A percentile compares a stretch with the other conserved stretches of the same genome.
These are phyloP conservation scores for Stagonosporopsis rhizophila DNA, from an alignment of 2,329 filamentous ascomycete genomes.

Conservation along the genomic window DNA sequence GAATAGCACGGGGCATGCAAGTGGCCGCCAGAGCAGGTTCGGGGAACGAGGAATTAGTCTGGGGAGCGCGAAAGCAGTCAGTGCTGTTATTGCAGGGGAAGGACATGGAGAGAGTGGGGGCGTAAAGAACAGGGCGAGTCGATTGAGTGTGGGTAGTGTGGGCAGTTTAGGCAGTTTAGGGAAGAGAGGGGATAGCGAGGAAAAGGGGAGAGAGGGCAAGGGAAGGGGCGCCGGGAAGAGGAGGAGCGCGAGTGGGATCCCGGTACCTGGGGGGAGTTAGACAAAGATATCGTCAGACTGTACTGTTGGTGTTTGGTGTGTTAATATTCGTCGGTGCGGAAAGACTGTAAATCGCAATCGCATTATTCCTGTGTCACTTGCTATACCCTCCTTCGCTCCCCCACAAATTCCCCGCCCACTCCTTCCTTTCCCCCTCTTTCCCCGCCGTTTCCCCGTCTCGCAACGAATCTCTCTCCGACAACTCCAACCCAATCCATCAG, in stretches of 20 bases:
- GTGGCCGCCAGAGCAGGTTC: conserved; percentile 32
- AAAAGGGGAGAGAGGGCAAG: background rate
- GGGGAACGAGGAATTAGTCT: conserved; percentile 45
- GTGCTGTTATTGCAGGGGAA: conserved; percentile 35
- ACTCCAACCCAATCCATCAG: no score
- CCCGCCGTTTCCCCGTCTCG: no score
- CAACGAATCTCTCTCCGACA: no score
- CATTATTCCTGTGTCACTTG: no score
- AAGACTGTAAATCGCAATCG: no score
- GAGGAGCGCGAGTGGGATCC: conserved; percentile 16
- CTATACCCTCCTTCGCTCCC: no score
- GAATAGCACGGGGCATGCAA: conserved; percentile 21
- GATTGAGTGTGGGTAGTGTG: conserved; percentile 6
- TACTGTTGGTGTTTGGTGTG: no score
- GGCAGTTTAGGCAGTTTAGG: conserved; percentile 24
- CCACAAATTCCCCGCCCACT: no score
- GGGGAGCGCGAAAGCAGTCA: conserved; percentile 43
- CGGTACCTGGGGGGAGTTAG: background rate
- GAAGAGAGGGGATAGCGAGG: conserved; percentile 14
- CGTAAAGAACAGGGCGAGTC: background rate
- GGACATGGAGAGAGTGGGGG: conserved; percentile 33
- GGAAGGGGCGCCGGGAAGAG: conserved; percentile 7
- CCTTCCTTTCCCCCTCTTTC: no score
- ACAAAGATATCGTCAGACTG: no score
- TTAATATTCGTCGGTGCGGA: no score